A percentile compares a stretch with the other conserved stretches of the same genome.
Conservation (phyloP, 768 basidiomycete genomes). For the Tylopilus sp. region DNA sequence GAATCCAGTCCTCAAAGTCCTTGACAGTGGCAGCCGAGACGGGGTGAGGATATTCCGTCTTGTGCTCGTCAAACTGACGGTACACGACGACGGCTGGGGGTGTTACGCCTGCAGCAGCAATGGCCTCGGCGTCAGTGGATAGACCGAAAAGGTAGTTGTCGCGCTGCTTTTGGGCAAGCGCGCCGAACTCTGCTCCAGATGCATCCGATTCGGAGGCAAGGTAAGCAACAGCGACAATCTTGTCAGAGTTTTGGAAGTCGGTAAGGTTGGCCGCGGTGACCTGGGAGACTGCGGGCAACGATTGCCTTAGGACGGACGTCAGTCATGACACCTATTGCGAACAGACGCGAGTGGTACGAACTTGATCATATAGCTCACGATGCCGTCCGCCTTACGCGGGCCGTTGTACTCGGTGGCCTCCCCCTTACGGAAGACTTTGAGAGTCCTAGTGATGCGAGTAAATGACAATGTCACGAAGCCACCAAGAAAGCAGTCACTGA, state of each 20-base stretch:
- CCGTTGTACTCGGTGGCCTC: constrained; percentile 78
- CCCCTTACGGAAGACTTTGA: constrained; percentile 91
- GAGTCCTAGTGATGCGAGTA: constrained; percentile 43
- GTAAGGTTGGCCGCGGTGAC: constrained; percentile 74
- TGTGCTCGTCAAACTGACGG: constrained; percentile 87
- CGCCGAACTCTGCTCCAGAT: constrained; percentile 71
- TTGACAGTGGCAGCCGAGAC: constrained; percentile 48
- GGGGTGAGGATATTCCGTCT: constrained; percentile 63
- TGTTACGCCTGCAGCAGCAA: constrained; percentile 67
- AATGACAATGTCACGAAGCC: background rate
- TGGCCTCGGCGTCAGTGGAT: constrained; percentile 65
- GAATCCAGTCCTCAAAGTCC: constrained; percentile 74
- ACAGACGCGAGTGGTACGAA: constrained; percentile 34
- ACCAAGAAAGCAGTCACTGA: constrained; percentile 38
- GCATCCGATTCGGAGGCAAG: constrained; percentile 67
- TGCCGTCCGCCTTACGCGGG: constrained; percentile 92
- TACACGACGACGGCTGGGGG: constrained; percentile 89
- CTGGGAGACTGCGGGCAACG: constrained; percentile 86
- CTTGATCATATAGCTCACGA: constrained; percentile 96
- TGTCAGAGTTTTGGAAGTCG: constrained; percentile 87
- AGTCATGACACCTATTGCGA: background rate
- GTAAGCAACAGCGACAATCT: constrained; percentile 87
- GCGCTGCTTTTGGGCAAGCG: constrained; percentile 80
- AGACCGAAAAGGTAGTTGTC: constrained; percentile 94
- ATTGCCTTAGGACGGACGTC: constrained; percentile 54